A percentile compares a stretch with the other conserved stretches of the same genome.
These are phyloP conservation scores for Penicillium brevicompactum DNA, from an alignment of 2,329 filamentous ascomycete genomes.

Conservation along the genomic window DNA sequence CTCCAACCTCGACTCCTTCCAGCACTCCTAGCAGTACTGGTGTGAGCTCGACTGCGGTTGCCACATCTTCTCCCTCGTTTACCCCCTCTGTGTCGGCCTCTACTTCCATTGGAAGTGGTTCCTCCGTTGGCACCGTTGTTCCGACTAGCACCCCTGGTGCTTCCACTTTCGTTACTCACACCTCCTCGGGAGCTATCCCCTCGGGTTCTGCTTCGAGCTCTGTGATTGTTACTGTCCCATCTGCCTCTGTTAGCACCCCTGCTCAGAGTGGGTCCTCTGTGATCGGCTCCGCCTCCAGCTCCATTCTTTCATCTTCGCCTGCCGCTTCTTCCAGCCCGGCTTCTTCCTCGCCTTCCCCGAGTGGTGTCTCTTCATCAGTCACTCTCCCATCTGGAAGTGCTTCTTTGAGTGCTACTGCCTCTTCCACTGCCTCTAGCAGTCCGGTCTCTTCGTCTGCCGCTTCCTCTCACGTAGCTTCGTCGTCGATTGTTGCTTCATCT, in stretches of 20 bases:
- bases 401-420: neutral
- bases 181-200: neutral
- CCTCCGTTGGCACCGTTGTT: neutral
- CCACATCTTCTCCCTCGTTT: slow-evolving; percentile 8
- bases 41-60: neutral
- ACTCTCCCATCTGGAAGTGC: neutral
- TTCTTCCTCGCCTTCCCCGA: neutral
- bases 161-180: slow-evolving; percentile 17
- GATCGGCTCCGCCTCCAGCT: slow-evolving; percentile 6
- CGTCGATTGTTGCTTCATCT: neutral
- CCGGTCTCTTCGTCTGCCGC: neutral
- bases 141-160: neutral
- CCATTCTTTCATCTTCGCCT: neutral
- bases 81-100: slow-evolving; percentile 6
- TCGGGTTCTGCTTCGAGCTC: slow-evolving; percentile 5
- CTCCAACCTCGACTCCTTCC: slow-evolving; percentile 8
- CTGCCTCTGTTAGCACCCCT: slow-evolving; percentile 6
- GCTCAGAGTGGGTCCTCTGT: slow-evolving; percentile 1
- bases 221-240: slow-evolving; percentile 2
- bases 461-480: neutral
- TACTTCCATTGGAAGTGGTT: neutral
- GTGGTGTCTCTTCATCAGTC: neutral
- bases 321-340: neutral
- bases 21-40: slow-evolving; percentile 13
- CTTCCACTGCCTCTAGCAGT: neutral